Conservation (phyloP, 257 asterid genomes). For the Mitragyna speciosa region DNA sequence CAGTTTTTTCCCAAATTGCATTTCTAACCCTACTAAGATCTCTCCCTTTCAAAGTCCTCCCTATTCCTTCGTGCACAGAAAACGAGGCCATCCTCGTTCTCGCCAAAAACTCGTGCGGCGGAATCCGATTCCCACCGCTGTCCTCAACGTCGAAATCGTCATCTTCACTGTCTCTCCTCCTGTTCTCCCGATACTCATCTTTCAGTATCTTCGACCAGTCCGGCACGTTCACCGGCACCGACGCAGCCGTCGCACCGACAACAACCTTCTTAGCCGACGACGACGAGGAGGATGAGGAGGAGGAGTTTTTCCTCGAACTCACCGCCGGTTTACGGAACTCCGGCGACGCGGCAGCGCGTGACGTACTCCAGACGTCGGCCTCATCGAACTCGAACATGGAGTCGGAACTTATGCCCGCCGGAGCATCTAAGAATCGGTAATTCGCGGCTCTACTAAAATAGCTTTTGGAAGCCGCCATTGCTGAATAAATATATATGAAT, state of each 20-base stretch:
- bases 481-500: neutral
- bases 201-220: slow-evolving; percentile 97
- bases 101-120: slow-evolving; percentile 63
- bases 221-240: slow-evolving; percentile 92
- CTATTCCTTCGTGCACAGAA: slow-evolving; percentile 94
- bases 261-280: slow-evolving; percentile 24
- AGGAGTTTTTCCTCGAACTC: slow-evolving; percentile 22
- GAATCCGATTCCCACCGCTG: slow-evolving; percentile 50
- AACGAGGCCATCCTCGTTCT: slow-evolving; percentile 63
- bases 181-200: slow-evolving; percentile 64
- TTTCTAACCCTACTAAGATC: slow-evolving; percentile 95
- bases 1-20: slow-evolving; percentile 96
- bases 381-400: slow-evolving; percentile 77
- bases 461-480: slow-evolving; percentile 76
- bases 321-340: slow-evolving; percentile 42
- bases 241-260: slow-evolving; percentile 42
- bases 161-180: slow-evolving; percentile 41
- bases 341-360: slow-evolving; percentile 52
- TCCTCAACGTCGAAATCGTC: slow-evolving; percentile 44
- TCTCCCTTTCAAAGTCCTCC: slow-evolving; percentile 92
- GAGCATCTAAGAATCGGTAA: slow-evolving; percentile 51
- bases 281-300: slow-evolving; percentile 30
- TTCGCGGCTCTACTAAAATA: slow-evolving; percentile 56
- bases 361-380: slow-evolving; percentile 71
- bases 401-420: slow-evolving; percentile 19